Base-by-base conservation (phyloP, 2,329 filamentous ascomycete species). In the Scolecobasidium constrictum region DNA sequence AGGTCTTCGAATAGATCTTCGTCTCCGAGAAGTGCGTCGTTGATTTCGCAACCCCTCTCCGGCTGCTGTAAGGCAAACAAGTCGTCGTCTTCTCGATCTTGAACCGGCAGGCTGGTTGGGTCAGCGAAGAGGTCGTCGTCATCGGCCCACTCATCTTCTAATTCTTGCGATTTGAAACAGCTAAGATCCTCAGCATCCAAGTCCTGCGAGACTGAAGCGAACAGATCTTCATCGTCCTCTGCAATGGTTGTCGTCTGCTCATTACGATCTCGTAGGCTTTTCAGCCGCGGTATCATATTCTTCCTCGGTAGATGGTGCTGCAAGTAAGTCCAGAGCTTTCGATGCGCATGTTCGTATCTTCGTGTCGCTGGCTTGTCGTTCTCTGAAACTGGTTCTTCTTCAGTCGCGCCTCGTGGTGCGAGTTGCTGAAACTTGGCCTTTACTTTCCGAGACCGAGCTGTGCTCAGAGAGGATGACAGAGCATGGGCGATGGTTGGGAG, bases 401-500 rank as follows among this genome's bases (percentile, higher is more conserved):
- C 9, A 7, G 17, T 36, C 17, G 7, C 16, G 20, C 31, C 21
- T 7, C 23, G 33, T 20, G 18, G 23, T 16, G 34, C 15, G 7
- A 35, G n/a, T 5, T 7, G 35, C 9, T 44, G 22, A 9, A 46
- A 17, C 31, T 50, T 51, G 3, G 21, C 12, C 33, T 47, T 51
- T 20, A 51, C 28, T 5, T 35, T 35, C 17, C 33, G 20, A 13
- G 48, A 51, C 31, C 28, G 46, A 13, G 46, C 48, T 12, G 28
- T 37, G 18, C 42, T 42, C 4, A 50, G 9, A n/a, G 49, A 47
- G 31, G 40, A 44, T 20, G 45, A 47, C 15, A 53, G 43, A 13
- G 49, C 43, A 35, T 47, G 49, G 18, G 45, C 42, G 16, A 53
- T 48, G 3, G 44, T 47, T 1, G 48, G 40, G 13, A 51, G 15